Evolutionary conservation across 192 early-diverging fungal genomes (phyloP), one percentile per base, ranked within the genome.

Genomic region (Dimargaris verticillata): DNA sequence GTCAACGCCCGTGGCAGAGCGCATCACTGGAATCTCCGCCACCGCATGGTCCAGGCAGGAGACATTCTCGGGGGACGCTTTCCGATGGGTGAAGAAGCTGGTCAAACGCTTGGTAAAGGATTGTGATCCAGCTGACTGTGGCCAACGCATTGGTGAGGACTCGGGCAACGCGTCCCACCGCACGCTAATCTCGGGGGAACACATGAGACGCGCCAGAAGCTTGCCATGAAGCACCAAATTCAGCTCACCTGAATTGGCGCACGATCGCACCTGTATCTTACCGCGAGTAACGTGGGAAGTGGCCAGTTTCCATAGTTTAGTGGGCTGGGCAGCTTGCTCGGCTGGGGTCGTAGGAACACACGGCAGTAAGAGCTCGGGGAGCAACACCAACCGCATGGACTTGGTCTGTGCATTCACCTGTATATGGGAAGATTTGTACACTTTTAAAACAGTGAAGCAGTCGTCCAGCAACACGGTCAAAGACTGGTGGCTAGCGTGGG

Each of bases 391-490:
- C 41, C 57, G 57, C 9, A 59, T 20, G 7, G 26, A 22, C 17
- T 20, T 41, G 43, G 33, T 17, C 3, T 59, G 57, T 2, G n/a
- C n/a, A 25, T 10, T 43, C 33, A 59, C 12, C 3, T 59, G 33
- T 1, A 38, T 9, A 11, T 13, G n/a, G 20, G 57, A 41, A 5
- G 29, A 18, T 20, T 38, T 28, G 38, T 44, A 59, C 42, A 59
- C 57, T 44, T 59, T 59, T 28, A 28, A 38, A 6, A 59, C n/a
- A 7, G 5, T n/a, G 41, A 59, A 59, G n/a, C 24, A 18, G 15
- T 43, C 22, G 57, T 59, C 57, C 38, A 59, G 43, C 18, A 55
- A 38, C n/a, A 55, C 53, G 26, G 49, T n/a, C 20, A 25, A n/a
- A 10, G 26, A 20, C 49, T 25, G 26, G 18, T 20, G 26, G 26